Evolutionary conservation across 768 basidiomycete genomes (phyloP), one percentile per base, ranked within the genome.

Genomic region (Lactarius hatsudake): DNA sequence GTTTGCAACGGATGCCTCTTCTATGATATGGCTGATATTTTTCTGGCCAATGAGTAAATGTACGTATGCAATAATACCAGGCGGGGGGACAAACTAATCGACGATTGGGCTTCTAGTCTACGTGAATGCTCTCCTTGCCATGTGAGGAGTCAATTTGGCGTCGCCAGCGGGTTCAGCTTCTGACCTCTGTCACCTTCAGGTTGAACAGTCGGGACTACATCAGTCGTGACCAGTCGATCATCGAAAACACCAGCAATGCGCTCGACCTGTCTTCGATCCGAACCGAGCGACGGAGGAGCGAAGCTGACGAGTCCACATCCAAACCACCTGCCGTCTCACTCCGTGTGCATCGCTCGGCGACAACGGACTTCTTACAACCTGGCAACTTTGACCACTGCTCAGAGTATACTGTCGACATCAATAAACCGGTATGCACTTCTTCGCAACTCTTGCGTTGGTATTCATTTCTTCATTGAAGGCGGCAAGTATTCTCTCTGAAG

Each of bases 1-100:
- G 23, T 42, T 34, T 34, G 23, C 26, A 5, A 51, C 40, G 54
- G 38, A 18, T 40, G 13, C 9, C 30, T 17, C 30, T 30, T 13
- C 12, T 12, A 18, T 10, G 18, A 8, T 9, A 26, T 53, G 17
- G 51, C 3, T 40, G 8, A 3, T 17, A 42, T n/a, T 5, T 18
- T 38, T 45, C 73, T 85, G 83, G 83, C 68, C 82, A 23, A 74
- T 82, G 57, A 82, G 82, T 42, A 85, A 83, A 78, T 82, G 83
- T 83, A 63, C 67, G 81, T 69, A 20, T 8, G 32, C 18, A 12
- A 32, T 40, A 5, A 30, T 56, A 7, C 26, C 17, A 20, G 9
- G 18, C 12, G 18, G 23, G 13, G 12, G 5, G 20, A 10, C 10
- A n/a, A 40, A 43, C 56, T 20, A 17, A 61, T 26, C 58, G 59